phyloP scores from a whole-genome alignment of 352 stramenopile genomes.

The Phytopythium chamaehyphon region DNA sequence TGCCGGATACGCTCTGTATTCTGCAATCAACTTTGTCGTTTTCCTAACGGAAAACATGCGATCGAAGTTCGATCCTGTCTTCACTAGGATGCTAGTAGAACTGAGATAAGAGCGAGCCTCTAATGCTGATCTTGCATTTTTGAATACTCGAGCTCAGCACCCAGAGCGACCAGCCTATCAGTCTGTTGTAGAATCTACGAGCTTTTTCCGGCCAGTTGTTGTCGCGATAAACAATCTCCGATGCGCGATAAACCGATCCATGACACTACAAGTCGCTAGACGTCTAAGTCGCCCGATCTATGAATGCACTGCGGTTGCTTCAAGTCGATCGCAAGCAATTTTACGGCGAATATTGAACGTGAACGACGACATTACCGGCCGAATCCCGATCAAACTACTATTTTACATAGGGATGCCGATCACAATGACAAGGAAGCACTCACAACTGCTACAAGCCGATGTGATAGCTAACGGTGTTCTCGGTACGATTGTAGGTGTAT shows the following conservation, averaged over 20 bases:
- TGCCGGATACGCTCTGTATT: slow-evolving; percentile 14
- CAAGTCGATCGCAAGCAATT: background rate
- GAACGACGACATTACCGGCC: slow-evolving; percentile 7
- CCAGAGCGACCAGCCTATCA: background rate
- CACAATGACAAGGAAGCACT: slow-evolving; percentile 11
- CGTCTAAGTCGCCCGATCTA: background rate
- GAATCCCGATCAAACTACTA: slow-evolving; percentile 9
- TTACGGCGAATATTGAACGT: slow-evolving; percentile 3
- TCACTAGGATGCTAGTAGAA: slow-evolving; percentile 10
- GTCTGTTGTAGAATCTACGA: no score
- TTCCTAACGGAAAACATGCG: slow-evolving; percentile 21
- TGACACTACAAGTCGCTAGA: slow-evolving; percentile 6
- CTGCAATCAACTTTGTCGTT: slow-evolving; percentile 16
- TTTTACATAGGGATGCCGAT: slow-evolving; percentile 18
- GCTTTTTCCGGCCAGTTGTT: slow-evolving; percentile 10
- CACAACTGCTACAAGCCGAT: background rate
- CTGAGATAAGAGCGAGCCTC: slow-evolving; percentile 7
- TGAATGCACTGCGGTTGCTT: slow-evolving; percentile 1
- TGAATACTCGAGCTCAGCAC: slow-evolving; percentile 9
- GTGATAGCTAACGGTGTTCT: slow-evolving; percentile 13
- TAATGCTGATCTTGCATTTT: background rate
- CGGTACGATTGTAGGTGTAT: slow-evolving; percentile 5
- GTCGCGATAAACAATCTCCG: slow-evolving; percentile 14
- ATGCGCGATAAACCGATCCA: slow-evolving; percentile 8
- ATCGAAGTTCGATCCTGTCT: slow-evolving; percentile 1